Evolutionary conservation across 306 rosid species (phyloP), one percentile per base, ranked within the genome.

Genomic region (Prunus davidiana): DNA sequence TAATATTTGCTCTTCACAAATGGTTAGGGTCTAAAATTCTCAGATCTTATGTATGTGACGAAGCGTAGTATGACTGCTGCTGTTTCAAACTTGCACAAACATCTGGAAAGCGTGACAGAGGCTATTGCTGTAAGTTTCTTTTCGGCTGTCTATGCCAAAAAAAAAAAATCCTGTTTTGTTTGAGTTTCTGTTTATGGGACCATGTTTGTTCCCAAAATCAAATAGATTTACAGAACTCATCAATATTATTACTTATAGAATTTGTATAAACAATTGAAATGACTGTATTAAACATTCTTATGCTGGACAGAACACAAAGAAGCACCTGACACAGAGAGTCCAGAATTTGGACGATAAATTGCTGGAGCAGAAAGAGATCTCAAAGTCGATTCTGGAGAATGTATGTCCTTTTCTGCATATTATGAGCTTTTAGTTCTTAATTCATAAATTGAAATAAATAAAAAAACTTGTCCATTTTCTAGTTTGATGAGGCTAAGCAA

Each of bases 251-350:
- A 75, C 28, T 72, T 24, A 32, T 67, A 45, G 32, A 74, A 34
- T 54, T 3, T 76, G 45, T 43, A 41, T 47, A 38, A 27, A 16
- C 13, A 38, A 15, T 77, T 47, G 57, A 47, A 38, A 38, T 7
- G 43, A 74, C 64, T 56, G 18, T 24, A 22, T 34, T 58, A 75
- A 69, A 73, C 52, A 62, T 85, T 69, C 47, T 83, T 79, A 73
- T 81, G 52, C 68, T 87, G 78, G 30, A 64, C 88, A 96, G 99
- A 90, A 91, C 67, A 86, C 97, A 69, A 93, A 93, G 94, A 89
- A 87, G 91, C 99, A 96, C 85, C 90, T 96, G 85, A 96, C 97
- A 96, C 97, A 96, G 84, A 88, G 97, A 81, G 89, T 96, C 72
- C 91, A 89, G 81, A 87, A 91, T 80, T 79, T 96, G 85, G 97